Evolutionary conservation across 331 rosid genomes (phyloP).

Genomic region (Dryas integrifolia): DNA sequence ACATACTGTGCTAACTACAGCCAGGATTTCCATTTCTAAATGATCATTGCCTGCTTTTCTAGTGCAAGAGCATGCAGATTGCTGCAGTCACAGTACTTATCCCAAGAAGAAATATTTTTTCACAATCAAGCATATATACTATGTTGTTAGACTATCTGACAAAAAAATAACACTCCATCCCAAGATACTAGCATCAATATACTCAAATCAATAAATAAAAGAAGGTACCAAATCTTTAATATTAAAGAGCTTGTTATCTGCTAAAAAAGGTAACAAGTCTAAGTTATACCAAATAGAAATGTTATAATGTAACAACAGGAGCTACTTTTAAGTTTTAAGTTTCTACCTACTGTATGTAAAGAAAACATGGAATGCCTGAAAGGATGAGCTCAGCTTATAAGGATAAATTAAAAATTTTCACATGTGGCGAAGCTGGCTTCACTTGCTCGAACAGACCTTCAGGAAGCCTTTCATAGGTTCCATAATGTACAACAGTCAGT

Average conservation of each 20-base stretch:
- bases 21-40: too few relatives aligned
- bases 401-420: constrained; percentile 13
- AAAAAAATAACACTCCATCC: too few relatives aligned
- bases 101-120: too few relatives aligned
- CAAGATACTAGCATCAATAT: background rate
- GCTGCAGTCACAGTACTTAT: too few relatives aligned
- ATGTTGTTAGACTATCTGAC: too few relatives aligned
- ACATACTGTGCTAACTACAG: too few relatives aligned
- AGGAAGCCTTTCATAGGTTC: background rate
- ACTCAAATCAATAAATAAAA: background rate
- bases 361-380: background rate
- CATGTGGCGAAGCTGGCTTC: constrained; percentile 13
- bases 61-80: too few relatives aligned
- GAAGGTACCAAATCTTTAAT: too few relatives aligned
- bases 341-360: background rate
- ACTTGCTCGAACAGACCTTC: background rate
- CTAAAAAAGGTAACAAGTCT: background rate
- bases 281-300: background rate
- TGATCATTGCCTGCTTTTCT: too few relatives aligned
- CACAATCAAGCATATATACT: too few relatives aligned
- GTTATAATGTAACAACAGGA: background rate
- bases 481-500: constrained; percentile 2
- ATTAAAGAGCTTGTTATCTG: background rate
- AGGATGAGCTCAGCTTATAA: background rate
- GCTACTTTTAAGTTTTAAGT: background rate